Evolutionary conservation across 139 green algal genomes (phyloP), one percentile per base, ranked within the genome.

Genomic region (Chlamydomonas incerta): DNA sequence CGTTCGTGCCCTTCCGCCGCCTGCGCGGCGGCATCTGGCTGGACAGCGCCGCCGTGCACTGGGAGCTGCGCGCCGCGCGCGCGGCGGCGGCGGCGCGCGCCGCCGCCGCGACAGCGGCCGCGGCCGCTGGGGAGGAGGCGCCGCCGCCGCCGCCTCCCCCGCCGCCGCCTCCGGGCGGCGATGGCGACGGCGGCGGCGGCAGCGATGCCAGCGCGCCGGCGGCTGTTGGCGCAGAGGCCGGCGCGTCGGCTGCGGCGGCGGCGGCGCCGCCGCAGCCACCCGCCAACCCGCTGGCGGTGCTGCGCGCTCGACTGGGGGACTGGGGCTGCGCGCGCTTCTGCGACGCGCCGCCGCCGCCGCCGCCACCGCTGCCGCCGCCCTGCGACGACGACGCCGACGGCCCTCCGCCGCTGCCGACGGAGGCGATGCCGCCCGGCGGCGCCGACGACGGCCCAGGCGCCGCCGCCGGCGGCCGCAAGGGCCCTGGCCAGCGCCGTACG

Each of bases 311-410:
- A 24, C 75, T 83, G 0, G 75, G 75, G 0, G 34, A 52, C n/a
- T 83, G 75, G 75, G 75, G 75, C 60, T 6, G n/a, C 3, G 37
- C 50, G 1, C 37, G 37, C 28, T 72, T 83, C 37, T 83, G 75
- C 37, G 29, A 58, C 18, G 75, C 75, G 35, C 75, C 75, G 60
- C 75, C 75, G 24, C 75, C 74, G 24, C 74, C 75, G 75, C 75
- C 75, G 24, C 75, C 58, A 41, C 35, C 31, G 58, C 58, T 60
- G 37, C 58, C 75, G 24, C 58, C 62, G 75, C 31, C 37, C 8
- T 26, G 41, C 15, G 41, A 62, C 28, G 60, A 24, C 28, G 62
- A 72, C 18, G 75, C 60, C 10, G 57, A n/a, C 37, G 34, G 3
- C 4, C 75, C 75, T 37, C 75, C 62, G 75, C 75, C 75, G 62